Conservation (phyloP, 2,329 filamentous ascomycete species). For the Parafenestella ontariensis region DNA sequence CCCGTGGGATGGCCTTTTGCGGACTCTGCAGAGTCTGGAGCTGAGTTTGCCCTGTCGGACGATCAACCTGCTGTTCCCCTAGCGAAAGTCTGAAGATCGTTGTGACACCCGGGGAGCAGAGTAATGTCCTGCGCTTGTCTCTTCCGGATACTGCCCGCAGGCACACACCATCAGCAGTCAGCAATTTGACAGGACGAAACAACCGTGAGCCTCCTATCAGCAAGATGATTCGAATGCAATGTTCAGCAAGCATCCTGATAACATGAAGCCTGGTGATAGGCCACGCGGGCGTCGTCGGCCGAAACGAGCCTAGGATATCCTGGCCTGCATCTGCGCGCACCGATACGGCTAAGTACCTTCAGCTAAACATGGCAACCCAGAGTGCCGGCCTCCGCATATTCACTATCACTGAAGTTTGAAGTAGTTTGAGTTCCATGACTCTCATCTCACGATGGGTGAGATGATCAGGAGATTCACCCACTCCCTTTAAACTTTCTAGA, state of each 20-base stretch:
- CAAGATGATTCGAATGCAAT: slow-evolving; percentile 16
- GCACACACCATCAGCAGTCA: not conserved
- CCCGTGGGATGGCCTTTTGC: slow-evolving; percentile 35
- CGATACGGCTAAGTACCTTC: slow-evolving; percentile 2
- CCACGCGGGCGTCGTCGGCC: slow-evolving; percentile 1
- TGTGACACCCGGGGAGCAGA: not conserved
- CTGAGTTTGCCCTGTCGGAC: not conserved
- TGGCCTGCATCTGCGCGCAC: not conserved
- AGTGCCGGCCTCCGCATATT: not conserved
- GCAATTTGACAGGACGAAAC: slow-evolving; percentile 4
- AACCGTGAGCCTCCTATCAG: slow-evolving; percentile 13
- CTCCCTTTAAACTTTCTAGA: not conserved
- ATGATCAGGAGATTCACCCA: not conserved
- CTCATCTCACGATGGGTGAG: not conserved
- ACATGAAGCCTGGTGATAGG: slow-evolving; percentile 25
- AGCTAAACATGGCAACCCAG: slow-evolving; percentile 2
- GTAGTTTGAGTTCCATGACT: not conserved
- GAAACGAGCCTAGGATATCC: slow-evolving; percentile 1
- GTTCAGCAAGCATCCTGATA: slow-evolving; percentile 20
- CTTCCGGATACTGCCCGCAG: not conserved
- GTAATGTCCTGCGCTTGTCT: not conserved
- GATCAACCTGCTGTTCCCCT: not conserved
- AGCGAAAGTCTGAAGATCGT: not conserved
- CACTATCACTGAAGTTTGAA: not conserved
- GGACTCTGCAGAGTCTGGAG: no score